Percentiles rank a stretch among this genome's conserved stretches.
Evolutionary conservation across 768 basidiomycete species (phyloP).

Genomic region (Piloderma croceum): DNA sequence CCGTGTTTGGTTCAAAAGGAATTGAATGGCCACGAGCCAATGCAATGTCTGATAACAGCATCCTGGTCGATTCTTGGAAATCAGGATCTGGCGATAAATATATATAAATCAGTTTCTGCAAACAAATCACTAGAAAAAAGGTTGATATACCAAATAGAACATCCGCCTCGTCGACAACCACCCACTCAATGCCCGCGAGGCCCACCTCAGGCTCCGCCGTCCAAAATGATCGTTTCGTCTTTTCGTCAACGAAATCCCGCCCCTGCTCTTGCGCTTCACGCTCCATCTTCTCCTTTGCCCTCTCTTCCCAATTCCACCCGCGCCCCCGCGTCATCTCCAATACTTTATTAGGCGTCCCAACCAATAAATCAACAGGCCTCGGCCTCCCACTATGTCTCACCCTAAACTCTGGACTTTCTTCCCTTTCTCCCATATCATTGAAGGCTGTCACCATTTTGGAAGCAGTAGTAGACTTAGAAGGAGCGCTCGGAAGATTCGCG

Average conservation of each 20-base stretch:
- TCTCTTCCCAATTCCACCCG: constrained; percentile 44
- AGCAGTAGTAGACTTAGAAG: constrained; percentile 10
- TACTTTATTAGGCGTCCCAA: constrained; percentile 61
- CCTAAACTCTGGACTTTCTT: constrained; percentile 24
- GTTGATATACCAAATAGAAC: constrained; percentile 68
- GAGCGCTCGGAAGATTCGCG: constrained; percentile 37
- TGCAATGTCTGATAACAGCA: constrained; percentile 66
- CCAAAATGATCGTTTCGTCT: constrained; percentile 35
- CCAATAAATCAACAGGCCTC: constrained; percentile 46
- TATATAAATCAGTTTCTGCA: constrained; percentile 1
- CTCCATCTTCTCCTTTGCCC: constrained; percentile 20
- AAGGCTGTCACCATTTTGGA: constrained; percentile 43
- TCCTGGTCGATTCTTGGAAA: constrained; percentile 69
- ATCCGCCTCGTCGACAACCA: constrained; percentile 88
- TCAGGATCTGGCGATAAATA: constrained; percentile 55
- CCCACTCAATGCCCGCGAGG: constrained; percentile 75
- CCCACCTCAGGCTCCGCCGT: constrained; percentile 51
- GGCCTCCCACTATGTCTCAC: constrained; percentile 14
- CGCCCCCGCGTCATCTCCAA: constrained; percentile 53
- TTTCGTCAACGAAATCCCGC: constrained; percentile 17
- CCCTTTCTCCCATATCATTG: constrained; percentile 17
- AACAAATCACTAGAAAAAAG: neutral
- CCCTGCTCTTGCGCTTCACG: constrained; percentile 16
- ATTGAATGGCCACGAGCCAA: constrained; percentile 51
- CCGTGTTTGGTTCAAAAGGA: constrained; percentile 21